phyloP scores from a whole-genome alignment of 2,329 filamentous ascomycete species.

The Metarhizium sp. region DNA sequence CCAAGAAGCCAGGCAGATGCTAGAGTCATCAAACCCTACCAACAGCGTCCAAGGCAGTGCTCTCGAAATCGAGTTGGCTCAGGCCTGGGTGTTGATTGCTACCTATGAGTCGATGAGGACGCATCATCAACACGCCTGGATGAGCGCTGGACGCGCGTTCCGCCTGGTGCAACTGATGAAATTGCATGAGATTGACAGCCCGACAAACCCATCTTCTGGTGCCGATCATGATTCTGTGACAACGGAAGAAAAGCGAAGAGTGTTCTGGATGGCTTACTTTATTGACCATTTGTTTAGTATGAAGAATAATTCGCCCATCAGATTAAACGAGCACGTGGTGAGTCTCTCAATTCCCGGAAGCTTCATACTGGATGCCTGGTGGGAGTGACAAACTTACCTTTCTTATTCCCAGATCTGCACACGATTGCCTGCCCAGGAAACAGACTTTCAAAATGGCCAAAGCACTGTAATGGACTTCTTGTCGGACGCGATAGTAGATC shows the following conservation, averaged over 20 bases:
- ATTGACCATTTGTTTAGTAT: slow-evolving; percentile 26
- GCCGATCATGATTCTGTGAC: slow-evolving; percentile 14
- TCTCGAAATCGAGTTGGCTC: slow-evolving; percentile 19
- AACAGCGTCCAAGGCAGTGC: not conserved
- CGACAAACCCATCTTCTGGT: slow-evolving; percentile 1
- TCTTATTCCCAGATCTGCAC: slow-evolving; percentile 20
- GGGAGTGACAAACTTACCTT: not conserved
- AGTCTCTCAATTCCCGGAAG: not conserved
- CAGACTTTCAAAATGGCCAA: slow-evolving; percentile 23
- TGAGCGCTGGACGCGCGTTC: slow-evolving; percentile 26
- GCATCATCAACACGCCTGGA: slow-evolving; percentile 23
- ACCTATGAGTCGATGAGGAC: slow-evolving; percentile 27
- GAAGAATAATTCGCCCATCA: slow-evolving; percentile 19
- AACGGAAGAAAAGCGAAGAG: slow-evolving; percentile 25
- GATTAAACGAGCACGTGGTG: slow-evolving; percentile 19
- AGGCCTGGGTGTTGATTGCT: slow-evolving; percentile 26
- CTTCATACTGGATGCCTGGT: not conserved
- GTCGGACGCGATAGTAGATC: slow-evolving; percentile 17
- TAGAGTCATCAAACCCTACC: slow-evolving; percentile 6
- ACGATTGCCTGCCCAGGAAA: slow-evolving; percentile 24
- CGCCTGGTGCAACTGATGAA: slow-evolving; percentile 26
- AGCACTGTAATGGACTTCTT: slow-evolving; percentile 17
- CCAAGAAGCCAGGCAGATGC: slow-evolving; percentile 3
- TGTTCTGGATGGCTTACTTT: slow-evolving; percentile 30
- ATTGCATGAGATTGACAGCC: slow-evolving; percentile 23